These are phyloP conservation scores for Monilinia aucupariae DNA, from an alignment of 2,329 filamentous ascomycete species.

Conservation along the genomic window DNA sequence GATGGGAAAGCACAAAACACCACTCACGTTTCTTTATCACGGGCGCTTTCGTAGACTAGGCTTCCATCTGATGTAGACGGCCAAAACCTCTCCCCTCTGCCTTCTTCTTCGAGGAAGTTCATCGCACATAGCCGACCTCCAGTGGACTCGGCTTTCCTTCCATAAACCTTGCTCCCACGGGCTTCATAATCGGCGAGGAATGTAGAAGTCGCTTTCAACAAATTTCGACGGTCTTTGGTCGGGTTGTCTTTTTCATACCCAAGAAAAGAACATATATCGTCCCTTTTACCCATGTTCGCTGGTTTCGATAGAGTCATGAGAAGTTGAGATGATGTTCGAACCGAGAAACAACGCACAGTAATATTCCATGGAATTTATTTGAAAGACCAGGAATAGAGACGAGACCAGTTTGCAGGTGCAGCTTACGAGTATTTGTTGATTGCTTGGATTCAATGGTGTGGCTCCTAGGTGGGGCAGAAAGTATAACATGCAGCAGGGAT, in stretches of 20 bases:
- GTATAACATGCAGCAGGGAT: constrained; percentile 11
- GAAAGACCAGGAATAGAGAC: constrained; percentile 1
- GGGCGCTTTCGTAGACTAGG: constrained; percentile 5
- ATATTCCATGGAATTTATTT: constrained; percentile 1
- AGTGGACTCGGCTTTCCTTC: constrained; percentile 1
- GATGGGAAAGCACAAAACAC: background rate
- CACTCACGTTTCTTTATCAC: constrained; percentile 12
- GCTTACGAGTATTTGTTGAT: constrained; percentile 8
- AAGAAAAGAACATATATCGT: constrained; percentile 17
- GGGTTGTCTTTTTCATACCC: constrained; percentile 17
- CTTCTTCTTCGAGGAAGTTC: constrained; percentile 17
- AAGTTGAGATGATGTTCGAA: background rate
- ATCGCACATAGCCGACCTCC: constrained; percentile 16
- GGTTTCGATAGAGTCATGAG: background rate
- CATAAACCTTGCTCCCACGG: constrained; percentile 12
- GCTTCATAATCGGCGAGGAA: constrained; percentile 15
- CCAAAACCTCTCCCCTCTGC: constrained; percentile 16
- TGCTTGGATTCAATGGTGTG: constrained; percentile 7
- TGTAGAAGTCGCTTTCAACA: constrained; percentile 10
- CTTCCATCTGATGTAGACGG: constrained; percentile 9
- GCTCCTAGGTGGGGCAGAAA: constrained; percentile 6
- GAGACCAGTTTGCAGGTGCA: background rate
- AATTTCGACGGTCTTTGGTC: constrained; percentile 9
- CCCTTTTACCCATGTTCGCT: constrained; percentile 8
- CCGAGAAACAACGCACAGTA: background rate